Conservation (phyloP, 768 basidiomycete species). For the Tephrocybe sp. region DNA sequence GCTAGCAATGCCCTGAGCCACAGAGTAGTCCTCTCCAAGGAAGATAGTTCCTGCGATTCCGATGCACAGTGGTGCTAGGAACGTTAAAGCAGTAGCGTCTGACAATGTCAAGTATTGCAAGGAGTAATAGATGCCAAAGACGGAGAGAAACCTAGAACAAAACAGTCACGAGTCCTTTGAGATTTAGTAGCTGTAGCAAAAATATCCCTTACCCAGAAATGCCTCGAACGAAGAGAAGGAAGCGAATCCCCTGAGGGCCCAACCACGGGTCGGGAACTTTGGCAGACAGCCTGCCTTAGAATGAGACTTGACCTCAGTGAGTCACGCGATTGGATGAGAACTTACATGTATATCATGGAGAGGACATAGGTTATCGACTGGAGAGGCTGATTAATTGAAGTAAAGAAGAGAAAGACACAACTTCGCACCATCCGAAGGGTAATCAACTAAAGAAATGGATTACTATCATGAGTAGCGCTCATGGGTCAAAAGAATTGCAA, state of each 20-base stretch:
- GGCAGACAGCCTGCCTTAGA: constrained; percentile 33
- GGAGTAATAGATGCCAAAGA: constrained; percentile 56
- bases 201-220: constrained; percentile 49
- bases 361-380: constrained; percentile 52
- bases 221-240: constrained; percentile 55
- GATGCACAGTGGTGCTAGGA: constrained; percentile 66
- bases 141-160: constrained; percentile 61
- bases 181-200: background rate
- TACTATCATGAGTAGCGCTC: constrained; percentile 1
- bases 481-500: background rate
- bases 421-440: constrained; percentile 54
- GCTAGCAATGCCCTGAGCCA: constrained; percentile 51
- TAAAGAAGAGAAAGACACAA: background rate
- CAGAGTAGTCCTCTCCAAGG: constrained; percentile 56
- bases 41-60: constrained; percentile 61
- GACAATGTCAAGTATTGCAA: constrained; percentile 74
- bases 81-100: constrained; percentile 75
- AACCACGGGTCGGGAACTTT: constrained; percentile 52
- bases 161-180: too few species aligned
- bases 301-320: background rate
- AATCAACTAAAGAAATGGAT: constrained; percentile 37
- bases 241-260: constrained; percentile 68
- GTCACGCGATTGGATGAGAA: background rate
- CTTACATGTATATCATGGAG: constrained; percentile 50
- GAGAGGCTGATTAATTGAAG: background rate